Base-by-base conservation (phyloP, 163 green algal species). In the Coccomyxa subellipsoidea region DNA sequence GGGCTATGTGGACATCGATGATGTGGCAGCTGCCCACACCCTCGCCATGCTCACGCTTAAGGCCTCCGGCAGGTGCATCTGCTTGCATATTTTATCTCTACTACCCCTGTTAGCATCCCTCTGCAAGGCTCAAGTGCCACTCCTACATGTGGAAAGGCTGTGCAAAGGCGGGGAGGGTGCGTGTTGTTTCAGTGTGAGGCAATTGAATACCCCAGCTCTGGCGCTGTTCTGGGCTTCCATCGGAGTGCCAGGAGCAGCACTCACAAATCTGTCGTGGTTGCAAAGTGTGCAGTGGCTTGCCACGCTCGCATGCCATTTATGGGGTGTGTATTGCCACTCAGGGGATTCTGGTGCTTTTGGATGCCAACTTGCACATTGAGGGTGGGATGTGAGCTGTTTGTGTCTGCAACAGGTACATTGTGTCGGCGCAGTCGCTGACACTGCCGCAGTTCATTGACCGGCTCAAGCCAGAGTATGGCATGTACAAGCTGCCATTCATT, bases 21-120 rank as follows among this genome's bases (percentile, higher is more conserved):
- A 92, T 80, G 88, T 90, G 35, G 89, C 89, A 2, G 79, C 80
- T 5, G 89, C 85, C 18, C 89, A 93, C 78, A 87, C 76, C 53
- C 39, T 87, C 35, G 89, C 89, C 2, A 81, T 84, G 47, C 53
- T 91, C 23, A 81, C 69, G 9, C 85, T 84, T 4, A 27, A 38
- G 31, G 89, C 89, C 12, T 73, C 35, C 0, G 89, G 89, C 2
- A 86, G 89, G 72, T 92, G 31, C 15, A 23, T 0, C 66, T 73
- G 29, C n/a, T 73, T n/a, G n/a, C n/a, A n/a, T n/a, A n/a, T n/a
- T 59, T 59, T 8, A 59, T 59, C 47, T 59, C 15, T 59, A 18
- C 47, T 27, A 59, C 3, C 47, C 4, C 1, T 27, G 4, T 59
- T 59, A n/a, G n/a, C 3, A 6, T 59, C 23, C 23, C 47, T 59